phyloP scores from a whole-genome alignment of 2,329 filamentous ascomycete genomes.

The Delphinella strobiligena region DNA sequence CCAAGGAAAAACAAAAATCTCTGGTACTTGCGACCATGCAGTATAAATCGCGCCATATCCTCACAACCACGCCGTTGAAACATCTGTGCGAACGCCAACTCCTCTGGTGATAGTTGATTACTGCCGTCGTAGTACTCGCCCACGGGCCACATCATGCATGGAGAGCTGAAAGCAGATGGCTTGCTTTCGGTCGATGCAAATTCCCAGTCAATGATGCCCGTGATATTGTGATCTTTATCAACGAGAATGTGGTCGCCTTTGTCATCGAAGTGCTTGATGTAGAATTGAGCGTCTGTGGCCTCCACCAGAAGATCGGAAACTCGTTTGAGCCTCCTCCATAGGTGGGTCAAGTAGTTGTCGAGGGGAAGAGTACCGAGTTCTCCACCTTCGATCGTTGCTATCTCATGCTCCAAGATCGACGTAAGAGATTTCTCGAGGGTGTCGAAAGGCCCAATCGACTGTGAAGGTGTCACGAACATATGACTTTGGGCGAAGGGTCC shows the following conservation, averaged over 20 bases:
- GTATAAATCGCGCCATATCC: not conserved
- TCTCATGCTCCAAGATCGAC: conserved; percentile 1
- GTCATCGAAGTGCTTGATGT: conserved; percentile 35
- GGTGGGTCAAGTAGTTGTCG: conserved; percentile 4
- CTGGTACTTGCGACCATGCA: conserved; percentile 1
- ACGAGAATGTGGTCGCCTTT: conserved; percentile 40
- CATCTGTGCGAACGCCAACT: not conserved
- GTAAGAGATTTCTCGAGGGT: not conserved
- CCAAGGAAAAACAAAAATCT: conserved; percentile 2
- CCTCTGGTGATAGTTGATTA: not conserved
- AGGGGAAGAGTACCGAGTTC: conserved; percentile 3
- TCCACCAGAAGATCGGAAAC: not conserved
- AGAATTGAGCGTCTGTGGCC: conserved; percentile 13
- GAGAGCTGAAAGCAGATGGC: not conserved
- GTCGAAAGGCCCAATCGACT: not conserved
- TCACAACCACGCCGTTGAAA: not conserved
- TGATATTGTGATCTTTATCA: conserved; percentile 35
- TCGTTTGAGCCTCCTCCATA: not conserved
- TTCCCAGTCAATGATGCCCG: conserved; percentile 37
- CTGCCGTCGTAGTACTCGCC: not conserved
- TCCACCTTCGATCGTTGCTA: conserved; percentile 2
- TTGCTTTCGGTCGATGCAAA: conserved; percentile 3
- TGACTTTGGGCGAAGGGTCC: conserved; percentile 2
- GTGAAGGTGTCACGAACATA: conserved; percentile 1
- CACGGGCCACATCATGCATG: conserved; percentile 5